Percentiles rank a stretch among this genome's conserved stretches.
These are phyloP conservation scores for Picea sitchensis DNA, from an alignment of 75 land plant genomes.

Conservation along the genomic window DNA sequence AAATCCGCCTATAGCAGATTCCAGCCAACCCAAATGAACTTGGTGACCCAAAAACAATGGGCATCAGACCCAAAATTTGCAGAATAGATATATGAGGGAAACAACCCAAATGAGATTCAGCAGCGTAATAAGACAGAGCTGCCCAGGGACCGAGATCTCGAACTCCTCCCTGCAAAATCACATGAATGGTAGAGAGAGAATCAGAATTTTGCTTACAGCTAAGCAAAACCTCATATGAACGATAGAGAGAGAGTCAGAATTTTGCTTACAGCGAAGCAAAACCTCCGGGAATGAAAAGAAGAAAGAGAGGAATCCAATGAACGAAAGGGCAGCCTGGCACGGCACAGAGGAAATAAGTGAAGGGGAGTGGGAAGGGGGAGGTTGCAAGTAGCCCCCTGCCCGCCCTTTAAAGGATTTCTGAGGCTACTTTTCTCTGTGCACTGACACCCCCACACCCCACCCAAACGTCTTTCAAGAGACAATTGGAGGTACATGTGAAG, in stretches of 20 bases:
- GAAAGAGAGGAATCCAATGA: background rate
- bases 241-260: too few relatives aligned
- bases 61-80: background rate
- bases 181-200: background rate
- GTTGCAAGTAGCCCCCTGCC: conserved; percentile 1
- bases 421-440: background rate
- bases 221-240: background rate
- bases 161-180: background rate
- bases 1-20: background rate
- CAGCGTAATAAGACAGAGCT: too few relatives aligned
- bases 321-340: background rate
- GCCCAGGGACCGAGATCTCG: too few relatives aligned
- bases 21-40: background rate
- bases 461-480: too few relatives aligned
- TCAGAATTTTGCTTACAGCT: background rate
- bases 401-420: background rate
- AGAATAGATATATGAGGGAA: background rate
- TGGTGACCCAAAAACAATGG: background rate
- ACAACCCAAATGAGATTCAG: too few relatives aligned
- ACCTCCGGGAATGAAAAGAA: background rate
- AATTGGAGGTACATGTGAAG: background rate
- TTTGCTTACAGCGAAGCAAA: background rate
- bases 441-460: background rate
- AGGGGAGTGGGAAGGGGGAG: conserved; percentile 3
- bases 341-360: background rate